Percentiles rank a stretch among this genome's conserved stretches.
Conservation (phyloP, 2,329 filamentous ascomycete species). For the Pestalotiopsis sp. region DNA sequence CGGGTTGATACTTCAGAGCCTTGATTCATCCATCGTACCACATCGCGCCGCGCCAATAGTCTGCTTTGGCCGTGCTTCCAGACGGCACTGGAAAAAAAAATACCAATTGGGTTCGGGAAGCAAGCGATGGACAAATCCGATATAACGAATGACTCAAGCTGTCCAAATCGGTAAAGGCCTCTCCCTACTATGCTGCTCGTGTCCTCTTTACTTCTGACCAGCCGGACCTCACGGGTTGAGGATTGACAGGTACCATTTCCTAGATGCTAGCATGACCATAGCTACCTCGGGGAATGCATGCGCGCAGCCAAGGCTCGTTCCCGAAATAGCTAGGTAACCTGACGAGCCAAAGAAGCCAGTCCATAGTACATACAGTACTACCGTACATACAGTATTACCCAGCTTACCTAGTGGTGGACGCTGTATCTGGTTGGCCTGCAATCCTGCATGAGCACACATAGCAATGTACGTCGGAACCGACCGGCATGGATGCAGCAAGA, state of each 20-base stretch:
- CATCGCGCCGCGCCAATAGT: not conserved
- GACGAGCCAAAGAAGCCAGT: not conserved
- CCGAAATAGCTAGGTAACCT: conserved; percentile 20
- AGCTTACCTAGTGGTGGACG: conserved; percentile 13
- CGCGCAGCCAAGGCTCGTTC: conserved; percentile 3
- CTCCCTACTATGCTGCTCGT: not conserved
- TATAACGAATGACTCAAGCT: not conserved
- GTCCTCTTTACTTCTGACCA: not conserved
- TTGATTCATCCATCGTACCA: not conserved
- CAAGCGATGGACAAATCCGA: not conserved
- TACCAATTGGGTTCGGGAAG: conserved; percentile 2
- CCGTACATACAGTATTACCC: not conserved
- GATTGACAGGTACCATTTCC: not conserved
- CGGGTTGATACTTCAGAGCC: not conserved
- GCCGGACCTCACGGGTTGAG: not conserved
- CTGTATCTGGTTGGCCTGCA: conserved; percentile 4
- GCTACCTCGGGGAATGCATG: not conserved
- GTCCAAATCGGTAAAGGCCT: not conserved
- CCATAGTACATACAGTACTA: not conserved
- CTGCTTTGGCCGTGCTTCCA: not conserved
- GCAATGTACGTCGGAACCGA: not conserved
- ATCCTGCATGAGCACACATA: conserved; percentile 7
- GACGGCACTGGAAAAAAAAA: not conserved
- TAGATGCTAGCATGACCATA: not conserved
- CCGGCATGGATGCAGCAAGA: conserved; percentile 22